Conservation (phyloP, 1,284 basidiomycete species). For the Marasmius oreades region DNA sequence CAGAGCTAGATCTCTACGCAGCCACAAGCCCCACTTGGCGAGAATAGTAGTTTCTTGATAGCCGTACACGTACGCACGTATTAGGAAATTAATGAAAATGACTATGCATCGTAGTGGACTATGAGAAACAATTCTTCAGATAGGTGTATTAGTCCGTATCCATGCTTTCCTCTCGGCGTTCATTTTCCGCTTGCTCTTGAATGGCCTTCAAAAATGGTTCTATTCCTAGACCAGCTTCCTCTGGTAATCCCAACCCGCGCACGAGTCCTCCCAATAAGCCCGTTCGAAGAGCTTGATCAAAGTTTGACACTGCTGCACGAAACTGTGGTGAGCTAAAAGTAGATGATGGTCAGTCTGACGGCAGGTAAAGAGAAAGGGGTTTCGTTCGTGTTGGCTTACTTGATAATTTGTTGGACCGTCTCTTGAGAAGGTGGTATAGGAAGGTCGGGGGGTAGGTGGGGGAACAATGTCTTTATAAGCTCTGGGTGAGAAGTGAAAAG, state of each 20-base stretch:
- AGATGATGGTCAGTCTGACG: constrained; percentile 1
- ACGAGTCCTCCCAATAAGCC: constrained; percentile 71
- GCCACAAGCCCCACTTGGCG: no score
- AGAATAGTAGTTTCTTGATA: no score
- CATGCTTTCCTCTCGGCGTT: constrained; percentile 47
- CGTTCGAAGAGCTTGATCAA: constrained; percentile 75
- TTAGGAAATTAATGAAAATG: no score
- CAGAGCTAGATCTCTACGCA: no score
- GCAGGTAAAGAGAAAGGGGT: background rate
- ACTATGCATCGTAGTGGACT: no score
- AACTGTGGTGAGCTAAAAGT: constrained; percentile 47
- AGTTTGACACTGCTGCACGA: constrained; percentile 56
- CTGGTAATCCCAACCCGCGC: constrained; percentile 69
- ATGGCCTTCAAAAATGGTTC: constrained; percentile 72
- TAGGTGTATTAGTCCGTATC: constrained; percentile 51
- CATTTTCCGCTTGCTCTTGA: constrained; percentile 65
- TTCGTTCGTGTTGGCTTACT: constrained; percentile 12
- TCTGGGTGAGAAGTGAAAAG: constrained; percentile 66
- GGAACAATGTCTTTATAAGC: constrained; percentile 65
- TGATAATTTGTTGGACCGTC: constrained; percentile 51
- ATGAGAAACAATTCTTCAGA: background rate
- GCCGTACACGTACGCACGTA: no score
- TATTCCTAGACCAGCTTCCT: constrained; percentile 71
- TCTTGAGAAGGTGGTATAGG: constrained; percentile 63
- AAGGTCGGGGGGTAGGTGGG: constrained; percentile 72